Evolutionary conservation across 129 eudicot genomes (phyloP), one percentile per base, ranked within the genome.

Genomic region (Centella asiatica): DNA sequence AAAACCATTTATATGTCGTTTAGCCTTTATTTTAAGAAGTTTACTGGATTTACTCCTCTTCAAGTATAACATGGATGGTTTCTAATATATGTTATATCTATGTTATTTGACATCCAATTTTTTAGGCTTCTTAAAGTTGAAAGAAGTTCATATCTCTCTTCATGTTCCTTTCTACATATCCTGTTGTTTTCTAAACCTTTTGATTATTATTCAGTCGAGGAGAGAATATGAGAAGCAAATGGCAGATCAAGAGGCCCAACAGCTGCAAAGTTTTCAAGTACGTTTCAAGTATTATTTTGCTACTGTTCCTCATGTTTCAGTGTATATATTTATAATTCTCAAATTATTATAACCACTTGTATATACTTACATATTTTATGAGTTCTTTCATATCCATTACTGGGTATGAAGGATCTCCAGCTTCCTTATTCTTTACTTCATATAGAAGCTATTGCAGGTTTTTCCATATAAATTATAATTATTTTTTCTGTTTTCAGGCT

Each of bases 141-240:
- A 48, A 32, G 7, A 29, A 31, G 12, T 31, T 48, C 32, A n/a
- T 37, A 36, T 7, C 45, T 50, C 17, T 37, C 23, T 31, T 20
- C 33, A 40, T 29, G 11, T 34, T 37, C 62, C 33, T 28, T 25
- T 40, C 31, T 48, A 50, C 50, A n/a, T 34, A 24, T 44, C 23
- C 32, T 39, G 37, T n/a, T 31, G 25, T 61, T 37, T 31, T 4
- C 59, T 14, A 40, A 27, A 17, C 24, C 49, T 62, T 20, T 32
- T 63, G 26, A 62, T 69, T 72, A 18, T 64, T 57, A 60, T 73
- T 49, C 68, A 90, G 97, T 83, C 97, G n/a, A 81, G 80, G 87
- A 90, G 76, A 75, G 89, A 90, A 72, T 77, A 86, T 69, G 97
- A 90, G 73, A 86, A 74, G 46, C 89, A 86, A 56, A 5, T 90